Conservation (phyloP, 306 rosid genomes). For the Ceratonia siliqua region DNA sequence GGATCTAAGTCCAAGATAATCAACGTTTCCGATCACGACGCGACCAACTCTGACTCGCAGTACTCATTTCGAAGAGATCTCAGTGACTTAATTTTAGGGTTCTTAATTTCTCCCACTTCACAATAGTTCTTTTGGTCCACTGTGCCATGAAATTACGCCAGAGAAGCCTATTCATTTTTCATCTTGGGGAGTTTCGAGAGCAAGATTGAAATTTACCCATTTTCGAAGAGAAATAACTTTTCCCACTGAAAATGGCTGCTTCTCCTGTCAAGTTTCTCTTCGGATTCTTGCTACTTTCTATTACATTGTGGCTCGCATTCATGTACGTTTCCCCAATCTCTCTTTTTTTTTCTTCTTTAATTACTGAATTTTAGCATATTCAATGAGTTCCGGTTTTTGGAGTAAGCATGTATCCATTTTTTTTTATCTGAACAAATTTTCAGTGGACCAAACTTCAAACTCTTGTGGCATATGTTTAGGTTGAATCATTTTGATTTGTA, state of each 20-base stretch:
- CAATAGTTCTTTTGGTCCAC: not conserved
- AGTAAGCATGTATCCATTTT: not conserved
- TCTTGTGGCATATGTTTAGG: not conserved
- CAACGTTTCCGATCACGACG: constrained; percentile 60
- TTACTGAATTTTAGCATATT: constrained; percentile 14
- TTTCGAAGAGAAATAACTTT: constrained; percentile 17
- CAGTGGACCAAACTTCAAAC: not conserved
- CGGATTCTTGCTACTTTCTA: constrained; percentile 69
- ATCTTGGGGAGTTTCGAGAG: constrained; percentile 43
- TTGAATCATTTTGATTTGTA: constrained; percentile 14
- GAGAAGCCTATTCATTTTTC: constrained; percentile 34
- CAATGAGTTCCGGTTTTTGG: not conserved
- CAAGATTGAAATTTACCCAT: constrained; percentile 46
- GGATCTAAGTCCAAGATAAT: constrained; percentile 56
- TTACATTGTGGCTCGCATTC: constrained; percentile 80
- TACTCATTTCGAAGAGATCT: constrained; percentile 2
- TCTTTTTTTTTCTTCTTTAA: not conserved
- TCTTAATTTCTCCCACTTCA: constrained; percentile 16
- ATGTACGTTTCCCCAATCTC: constrained; percentile 53
- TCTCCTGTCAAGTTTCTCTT: constrained; percentile 87
- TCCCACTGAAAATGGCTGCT: constrained; percentile 64
- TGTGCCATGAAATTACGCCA: constrained; percentile 44
- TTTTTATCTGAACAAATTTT: not conserved
- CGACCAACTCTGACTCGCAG: constrained; percentile 37
- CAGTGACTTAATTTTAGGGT: constrained; percentile 49